Percentiles rank a stretch among this genome's conserved stretches.
These are phyloP conservation scores for Acacia acuminata DNA, from an alignment of 306 rosid genomes.

Conservation along the genomic window DNA sequence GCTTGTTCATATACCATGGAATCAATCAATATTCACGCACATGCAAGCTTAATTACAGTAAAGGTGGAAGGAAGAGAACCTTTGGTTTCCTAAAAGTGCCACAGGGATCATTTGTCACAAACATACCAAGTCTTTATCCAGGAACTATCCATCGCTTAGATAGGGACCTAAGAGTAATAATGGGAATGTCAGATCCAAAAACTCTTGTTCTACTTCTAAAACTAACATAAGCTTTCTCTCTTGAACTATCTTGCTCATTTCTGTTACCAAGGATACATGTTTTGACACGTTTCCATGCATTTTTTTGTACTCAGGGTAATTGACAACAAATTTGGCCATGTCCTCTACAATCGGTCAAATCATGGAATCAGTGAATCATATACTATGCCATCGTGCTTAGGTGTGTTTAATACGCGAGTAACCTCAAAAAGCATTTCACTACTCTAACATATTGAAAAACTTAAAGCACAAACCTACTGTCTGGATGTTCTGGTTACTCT, in stretches of 20 bases:
- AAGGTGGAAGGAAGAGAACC: no score
- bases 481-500: slow-evolving; percentile 92
- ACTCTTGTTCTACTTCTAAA: slow-evolving; percentile 90
- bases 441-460: slow-evolving; percentile 18
- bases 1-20: no score
- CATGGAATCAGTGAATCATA: slow-evolving; percentile 28
- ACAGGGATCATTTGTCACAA: no score
- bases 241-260: slow-evolving; percentile 85
- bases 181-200: no score
- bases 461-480: slow-evolving; percentile 75
- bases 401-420: not conserved
- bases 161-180: no score
- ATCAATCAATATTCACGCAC: no score
- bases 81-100: no score
- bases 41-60: no score
- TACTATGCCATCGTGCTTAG: not conserved
- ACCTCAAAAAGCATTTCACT: not conserved
- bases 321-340: slow-evolving; percentile 98
- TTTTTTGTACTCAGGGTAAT: slow-evolving; percentile 90
- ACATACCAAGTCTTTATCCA: no score
- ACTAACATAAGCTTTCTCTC: slow-evolving; percentile 89
- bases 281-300: slow-evolving; percentile 97
- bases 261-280: slow-evolving; percentile 92
- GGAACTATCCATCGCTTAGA: no score
- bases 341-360: slow-evolving; percentile 65